Percentiles rank a stretch among this genome's conserved stretches.
These are phyloP conservation scores for Penicillium angulare DNA, from an alignment of 495 filamentous ascomycete genomes.

Conservation along the genomic window DNA sequence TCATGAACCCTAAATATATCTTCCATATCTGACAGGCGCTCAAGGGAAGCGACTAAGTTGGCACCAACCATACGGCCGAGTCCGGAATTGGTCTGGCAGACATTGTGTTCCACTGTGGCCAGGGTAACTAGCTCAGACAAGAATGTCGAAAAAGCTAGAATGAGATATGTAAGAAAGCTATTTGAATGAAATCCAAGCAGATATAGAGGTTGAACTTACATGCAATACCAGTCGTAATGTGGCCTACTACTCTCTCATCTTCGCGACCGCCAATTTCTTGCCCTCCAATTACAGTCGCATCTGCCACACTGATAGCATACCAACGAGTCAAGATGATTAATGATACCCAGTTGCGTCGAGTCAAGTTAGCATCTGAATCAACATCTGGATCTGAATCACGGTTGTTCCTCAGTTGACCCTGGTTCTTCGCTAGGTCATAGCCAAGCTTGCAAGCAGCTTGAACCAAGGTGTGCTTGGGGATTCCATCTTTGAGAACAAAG, in stretches of 20 bases:
- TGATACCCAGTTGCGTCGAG: conserved; percentile 71
- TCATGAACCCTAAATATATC: conserved; percentile 37
- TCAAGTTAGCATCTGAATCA: conserved; percentile 70
- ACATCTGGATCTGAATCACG: conserved; percentile 46
- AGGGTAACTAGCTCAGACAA: conserved; percentile 40
- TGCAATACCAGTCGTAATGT: conserved; percentile 60
- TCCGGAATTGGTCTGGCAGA: conserved; percentile 43
- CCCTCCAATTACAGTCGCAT: conserved; percentile 53
- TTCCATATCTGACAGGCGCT: conserved; percentile 39
- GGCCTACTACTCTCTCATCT: conserved; percentile 64
- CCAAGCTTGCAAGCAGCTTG: conserved; percentile 41
- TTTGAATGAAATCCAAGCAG: not conserved
- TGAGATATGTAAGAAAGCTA: conserved; percentile 38
- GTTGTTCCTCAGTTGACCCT: conserved; percentile 38
- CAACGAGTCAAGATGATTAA: conserved; percentile 73
- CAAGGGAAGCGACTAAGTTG: conserved; percentile 38
- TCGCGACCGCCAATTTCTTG: conserved; percentile 52
- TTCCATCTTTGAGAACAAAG: conserved; percentile 40
- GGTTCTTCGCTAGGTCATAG: conserved; percentile 41
- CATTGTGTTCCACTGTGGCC: conserved; percentile 34
- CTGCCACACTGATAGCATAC: conserved; percentile 68
- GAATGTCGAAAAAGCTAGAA: conserved; percentile 46
- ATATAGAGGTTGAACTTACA: conserved; percentile 61
- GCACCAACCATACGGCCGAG: conserved; percentile 39
- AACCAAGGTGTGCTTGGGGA: conserved; percentile 43